phyloP scores from a whole-genome alignment of 805 yeast species.

The Komagataella ulmi region DNA sequence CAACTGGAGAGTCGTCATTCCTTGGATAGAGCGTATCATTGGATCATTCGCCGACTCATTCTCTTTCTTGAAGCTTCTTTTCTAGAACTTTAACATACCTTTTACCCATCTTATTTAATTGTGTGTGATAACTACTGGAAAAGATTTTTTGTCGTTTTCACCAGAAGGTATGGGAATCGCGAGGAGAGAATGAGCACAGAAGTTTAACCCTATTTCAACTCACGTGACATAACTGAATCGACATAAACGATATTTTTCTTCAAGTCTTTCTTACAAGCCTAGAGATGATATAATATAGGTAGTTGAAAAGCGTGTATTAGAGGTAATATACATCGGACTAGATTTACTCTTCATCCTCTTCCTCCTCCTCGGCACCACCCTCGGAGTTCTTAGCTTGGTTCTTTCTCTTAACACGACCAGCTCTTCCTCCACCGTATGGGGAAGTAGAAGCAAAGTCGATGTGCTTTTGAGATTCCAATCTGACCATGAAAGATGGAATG shows the following conservation, averaged over 20 bases:
- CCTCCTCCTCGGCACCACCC: constrained; percentile 66
- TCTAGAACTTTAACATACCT: constrained; percentile 20
- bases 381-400: constrained; percentile 54
- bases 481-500: constrained; percentile 98
- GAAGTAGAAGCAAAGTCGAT: constrained; percentile 98
- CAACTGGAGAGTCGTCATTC: not conserved
- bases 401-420: constrained; percentile 99
- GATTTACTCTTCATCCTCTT: constrained; percentile 42
- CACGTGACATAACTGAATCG: not conserved
- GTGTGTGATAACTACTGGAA: constrained; percentile 2
- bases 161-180: not conserved
- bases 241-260: too few relatives aligned
- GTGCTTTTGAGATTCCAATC: constrained; percentile 99
- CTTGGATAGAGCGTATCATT: not conserved
- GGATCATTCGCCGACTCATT: not conserved
- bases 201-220: not conserved
- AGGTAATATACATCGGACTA: not conserved
- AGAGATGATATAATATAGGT: not conserved
- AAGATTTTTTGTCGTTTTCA: not conserved
- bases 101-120: constrained; percentile 32
- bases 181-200: not conserved
- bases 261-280: too few relatives aligned
- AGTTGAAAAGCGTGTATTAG: not conserved
- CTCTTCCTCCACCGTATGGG: constrained; percentile 99
- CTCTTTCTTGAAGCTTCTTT: not conserved